Evolutionary conservation across 208 protist species (phyloP), one percentile per base, ranked within the genome.

Genomic region (Trypanosoma boissoni): DNA sequence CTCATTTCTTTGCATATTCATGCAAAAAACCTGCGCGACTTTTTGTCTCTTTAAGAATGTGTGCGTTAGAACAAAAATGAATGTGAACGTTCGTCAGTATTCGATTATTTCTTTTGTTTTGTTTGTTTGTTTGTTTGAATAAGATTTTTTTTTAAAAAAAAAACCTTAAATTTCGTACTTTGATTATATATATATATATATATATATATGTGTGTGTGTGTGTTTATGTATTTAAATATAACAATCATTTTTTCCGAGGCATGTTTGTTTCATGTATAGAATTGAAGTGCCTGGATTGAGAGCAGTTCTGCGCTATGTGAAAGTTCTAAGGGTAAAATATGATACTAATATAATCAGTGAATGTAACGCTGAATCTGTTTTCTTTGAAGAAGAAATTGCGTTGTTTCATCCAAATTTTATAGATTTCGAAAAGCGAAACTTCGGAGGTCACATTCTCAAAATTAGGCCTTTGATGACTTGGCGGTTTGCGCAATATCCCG

Each of bases 1-100:
- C 14, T 73, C 14, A 24, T 73, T 16, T 73, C 67, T 8, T 51
- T 73, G 29, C 67, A 73, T 37, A 49, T 73, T 49, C 67, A 73
- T 34, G 67, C 46, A 12, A 73, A 73, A 34, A 73, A 73, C 37
- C 8, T 73, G 7, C 10, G 56, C 4, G n/a, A 29, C 20, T 73
- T 73, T 48, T 23, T 26, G 9, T 69, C 64, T 14, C 58, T 31
- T 43, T 64, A 31, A 64, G 20, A 26, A 16, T 46, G 8, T 23
- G 9, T 18, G 16, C 6, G 44, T 18, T 14, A 28, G 16, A 7
- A 50, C 8, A 50, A 50, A 50, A n/a, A n/a, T n/a, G n/a, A n/a
- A n/a, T n/a, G n/a, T n/a, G n/a, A n/a, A n/a, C n/a, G n/a, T n/a
- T n/a, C n/a, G n/a, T n/a, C n/a, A n/a, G n/a, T n/a, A n/a, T n/a